Evolutionary conservation across 2,329 filamentous ascomycete species (phyloP), one percentile per base, ranked within the genome.

Genomic region (Ambrosiella xylebori): DNA sequence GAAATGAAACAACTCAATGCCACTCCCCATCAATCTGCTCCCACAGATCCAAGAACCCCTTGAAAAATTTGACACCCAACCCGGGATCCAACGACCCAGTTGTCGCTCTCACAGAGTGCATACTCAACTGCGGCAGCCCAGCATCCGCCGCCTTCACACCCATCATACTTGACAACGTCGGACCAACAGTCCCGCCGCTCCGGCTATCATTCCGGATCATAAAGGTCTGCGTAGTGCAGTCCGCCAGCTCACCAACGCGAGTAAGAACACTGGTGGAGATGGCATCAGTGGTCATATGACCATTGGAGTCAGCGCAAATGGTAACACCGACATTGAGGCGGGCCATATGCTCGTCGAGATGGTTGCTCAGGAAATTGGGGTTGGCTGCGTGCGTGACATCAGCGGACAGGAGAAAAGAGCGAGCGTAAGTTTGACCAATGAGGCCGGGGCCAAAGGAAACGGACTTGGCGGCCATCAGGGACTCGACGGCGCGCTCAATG

Each of bases 341-440:
- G 0, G 93, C 91, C 1, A 87, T 77, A 71, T 98, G 93, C 65
- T 87, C 84, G 59, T 86, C 79, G 15, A 96, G 82, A 71, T 97
- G 97, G 36, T 79, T 81, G 63, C 77, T 77, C 0, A 88, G 73
- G 74, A 97, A 98, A 74, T 97, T 97, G 60, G 93, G 93, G 73
- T 96, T 91, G 7, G 90, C 86, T 45, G 91, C 88, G 71, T 97
- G 93, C 4, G 84, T 93, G 59, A 98, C 93, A 67, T 98, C 93
- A 27, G 88, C 88, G 1, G 87, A 94, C 59, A 96, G 79, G 62
- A 97, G 77, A 79, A 96, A 97, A 15, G 86, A 94, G 69, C 88
- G 88, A 51, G 91, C 90, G 64, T 90, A 91, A 0, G 89, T 95
- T 66, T 88, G 85, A 54, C 84, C 83, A 58, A 95, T 68, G 6